A percentile compares a stretch with the other conserved stretches of the same genome.
Conservation (phyloP, 2,329 filamentous ascomycete genomes). For the Pseudogymnoascus sp. region DNA sequence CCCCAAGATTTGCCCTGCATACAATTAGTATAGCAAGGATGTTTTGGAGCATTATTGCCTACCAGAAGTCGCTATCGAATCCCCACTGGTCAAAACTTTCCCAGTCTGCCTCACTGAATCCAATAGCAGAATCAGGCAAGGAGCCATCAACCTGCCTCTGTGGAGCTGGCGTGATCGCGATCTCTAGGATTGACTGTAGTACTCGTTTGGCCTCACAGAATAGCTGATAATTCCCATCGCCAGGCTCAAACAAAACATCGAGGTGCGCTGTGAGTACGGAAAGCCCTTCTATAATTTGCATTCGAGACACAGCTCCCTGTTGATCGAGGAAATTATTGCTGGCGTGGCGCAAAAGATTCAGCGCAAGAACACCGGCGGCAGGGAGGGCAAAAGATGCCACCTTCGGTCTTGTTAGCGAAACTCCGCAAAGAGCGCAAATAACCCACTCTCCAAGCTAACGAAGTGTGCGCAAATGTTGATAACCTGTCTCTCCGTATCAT, state of each 20-base stretch:
- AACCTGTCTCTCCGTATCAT: neutral
- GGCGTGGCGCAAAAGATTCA: neutral
- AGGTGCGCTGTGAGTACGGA: neutral
- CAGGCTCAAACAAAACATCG: neutral
- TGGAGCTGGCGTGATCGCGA: neutral
- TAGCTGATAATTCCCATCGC: neutral
- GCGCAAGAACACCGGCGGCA: neutral
- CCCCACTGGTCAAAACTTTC: neutral
- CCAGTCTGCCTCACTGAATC: neutral
- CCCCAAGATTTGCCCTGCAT: neutral
- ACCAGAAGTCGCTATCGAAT: neutral
- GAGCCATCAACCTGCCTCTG: neutral
- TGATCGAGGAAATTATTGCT: neutral
- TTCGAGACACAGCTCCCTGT: neutral
- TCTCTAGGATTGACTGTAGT: neutral
- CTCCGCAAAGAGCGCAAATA: neutral
- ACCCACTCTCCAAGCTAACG: neutral
- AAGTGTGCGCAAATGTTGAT: neutral
- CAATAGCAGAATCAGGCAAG: neutral
- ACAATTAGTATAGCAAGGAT: neutral
- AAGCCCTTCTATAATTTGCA: neutral
- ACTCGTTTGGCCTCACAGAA: neutral
- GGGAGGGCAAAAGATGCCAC: neutral
- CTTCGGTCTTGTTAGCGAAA: neutral
- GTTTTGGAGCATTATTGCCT: neutral